Evolutionary conservation across 2,329 filamentous ascomycete species (phyloP).

Genomic region (Diplodia intermedia): DNA sequence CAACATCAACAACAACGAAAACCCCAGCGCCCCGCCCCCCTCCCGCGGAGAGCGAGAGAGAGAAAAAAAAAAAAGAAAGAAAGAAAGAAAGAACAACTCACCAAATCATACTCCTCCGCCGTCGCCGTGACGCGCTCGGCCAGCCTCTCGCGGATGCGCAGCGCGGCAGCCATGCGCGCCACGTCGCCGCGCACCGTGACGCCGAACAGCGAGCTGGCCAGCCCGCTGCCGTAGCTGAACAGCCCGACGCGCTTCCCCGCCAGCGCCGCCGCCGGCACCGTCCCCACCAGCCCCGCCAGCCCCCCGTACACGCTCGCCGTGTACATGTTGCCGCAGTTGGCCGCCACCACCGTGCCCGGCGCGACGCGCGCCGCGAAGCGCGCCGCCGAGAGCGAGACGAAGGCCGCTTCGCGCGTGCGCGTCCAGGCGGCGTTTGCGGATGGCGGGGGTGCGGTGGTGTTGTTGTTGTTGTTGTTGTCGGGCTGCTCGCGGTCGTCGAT

Average conservation of each 20-base stretch:
- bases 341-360: conserved; percentile 58
- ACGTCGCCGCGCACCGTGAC: conserved; percentile 56
- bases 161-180: conserved; percentile 54
- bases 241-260: conserved; percentile 59
- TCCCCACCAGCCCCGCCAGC: conserved; percentile 56
- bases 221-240: conserved; percentile 61
- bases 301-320: conserved; percentile 60
- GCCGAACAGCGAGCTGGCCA: conserved; percentile 59
- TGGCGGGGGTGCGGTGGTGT: too few relatives aligned
- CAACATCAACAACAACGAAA: too few relatives aligned
- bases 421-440: too few relatives aligned
- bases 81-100: too few relatives aligned
- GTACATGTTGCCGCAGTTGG: conserved; percentile 64
- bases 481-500: neutral
- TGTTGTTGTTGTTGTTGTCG: too few relatives aligned
- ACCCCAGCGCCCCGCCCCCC: too few relatives aligned
- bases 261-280: conserved; percentile 52
- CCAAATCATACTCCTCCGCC: too few relatives aligned
- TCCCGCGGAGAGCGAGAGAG: too few relatives aligned
- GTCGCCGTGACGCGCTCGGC: too few relatives aligned
- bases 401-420: too few relatives aligned
- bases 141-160: neutral
- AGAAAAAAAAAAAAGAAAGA: too few relatives aligned
- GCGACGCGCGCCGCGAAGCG: conserved; percentile 57
- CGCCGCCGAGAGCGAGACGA: conserved; percentile 25